Conservation (phyloP, 2,329 filamentous ascomycete species). For the Fragosphaeria purpurea region DNA sequence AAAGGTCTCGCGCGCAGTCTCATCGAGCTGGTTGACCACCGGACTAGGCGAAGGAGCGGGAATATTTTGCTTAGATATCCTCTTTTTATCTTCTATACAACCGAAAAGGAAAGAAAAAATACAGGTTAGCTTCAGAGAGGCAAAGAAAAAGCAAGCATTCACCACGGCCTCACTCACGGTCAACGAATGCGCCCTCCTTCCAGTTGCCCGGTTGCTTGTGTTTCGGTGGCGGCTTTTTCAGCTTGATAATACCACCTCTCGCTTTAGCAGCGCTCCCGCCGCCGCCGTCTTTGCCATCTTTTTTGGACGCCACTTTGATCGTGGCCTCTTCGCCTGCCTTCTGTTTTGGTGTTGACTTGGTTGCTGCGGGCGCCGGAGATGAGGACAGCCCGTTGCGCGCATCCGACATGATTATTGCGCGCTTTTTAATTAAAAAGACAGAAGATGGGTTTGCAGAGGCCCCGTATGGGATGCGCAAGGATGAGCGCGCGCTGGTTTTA, state of each 20-base stretch:
- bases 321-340: conserved; percentile 46
- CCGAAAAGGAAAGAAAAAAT: background rate
- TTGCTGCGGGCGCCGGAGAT: conserved; percentile 10
- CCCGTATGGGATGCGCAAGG: too few species aligned
- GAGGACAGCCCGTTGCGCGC: conserved; percentile 20
- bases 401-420: conserved; percentile 16
- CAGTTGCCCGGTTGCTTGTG: conserved; percentile 60
- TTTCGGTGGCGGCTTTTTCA: conserved; percentile 55
- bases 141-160: background rate
- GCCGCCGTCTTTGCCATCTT: conserved; percentile 28
- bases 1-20: conserved; percentile 68
- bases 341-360: conserved; percentile 21
- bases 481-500: too few species aligned
- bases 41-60: conserved; percentile 41
- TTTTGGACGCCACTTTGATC: conserved; percentile 54
- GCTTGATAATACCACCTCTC: conserved; percentile 38
- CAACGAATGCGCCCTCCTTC: conserved; percentile 55
- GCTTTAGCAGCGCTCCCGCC: conserved; percentile 15
- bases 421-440: too few species aligned
- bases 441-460: too few species aligned
- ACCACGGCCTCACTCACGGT: conserved; percentile 35
- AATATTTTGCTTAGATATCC: conserved; percentile 9
- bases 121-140: background rate
- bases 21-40: conserved; percentile 60
- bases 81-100: conserved; percentile 37